These are phyloP conservation scores for Penicillium sp. DNA, from an alignment of 2,329 filamentous ascomycete genomes.

Conservation along the genomic window DNA sequence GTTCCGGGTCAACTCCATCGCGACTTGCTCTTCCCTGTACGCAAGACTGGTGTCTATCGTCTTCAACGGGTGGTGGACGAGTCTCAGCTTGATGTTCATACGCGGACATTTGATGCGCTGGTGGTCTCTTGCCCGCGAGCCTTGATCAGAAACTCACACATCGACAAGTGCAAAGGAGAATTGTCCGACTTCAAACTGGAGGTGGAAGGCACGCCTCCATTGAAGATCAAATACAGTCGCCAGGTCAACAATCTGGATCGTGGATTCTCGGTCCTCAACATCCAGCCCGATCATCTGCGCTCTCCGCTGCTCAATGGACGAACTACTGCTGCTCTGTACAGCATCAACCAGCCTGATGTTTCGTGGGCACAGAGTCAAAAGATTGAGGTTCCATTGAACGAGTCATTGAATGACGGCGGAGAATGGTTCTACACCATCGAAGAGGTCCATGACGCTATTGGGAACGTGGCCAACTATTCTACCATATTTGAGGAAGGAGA, in stretches of 20 bases:
- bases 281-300: slow-evolving; percentile 81
- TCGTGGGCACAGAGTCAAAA: slow-evolving; percentile 76
- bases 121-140: slow-evolving; percentile 84
- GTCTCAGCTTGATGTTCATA: slow-evolving; percentile 88
- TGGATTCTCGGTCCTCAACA: slow-evolving; percentile 85
- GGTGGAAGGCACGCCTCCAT: slow-evolving; percentile 81
- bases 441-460: slow-evolving; percentile 85
- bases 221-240: slow-evolving; percentile 90
- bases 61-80: slow-evolving; percentile 84
- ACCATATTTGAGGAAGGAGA: slow-evolving; percentile 65
- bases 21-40: slow-evolving; percentile 69
- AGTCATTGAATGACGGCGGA: slow-evolving; percentile 76
- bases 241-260: slow-evolving; percentile 79
- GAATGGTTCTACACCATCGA: slow-evolving; percentile 88
- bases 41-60: slow-evolving; percentile 83
- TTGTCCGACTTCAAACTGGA: slow-evolving; percentile 80
- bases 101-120: slow-evolving; percentile 70
- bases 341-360: slow-evolving; percentile 51
- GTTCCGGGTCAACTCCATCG: slow-evolving; percentile 55
- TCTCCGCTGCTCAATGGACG: slow-evolving; percentile 70
- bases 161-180: slow-evolving; percentile 77
- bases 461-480: slow-evolving; percentile 76
- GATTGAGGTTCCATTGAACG: slow-evolving; percentile 80
- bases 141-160: slow-evolving; percentile 61
- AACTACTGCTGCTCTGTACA: slow-evolving; percentile 56